Evolutionary conservation across 768 basidiomycete species (phyloP).

Genomic region (Sistotremastrum niveocremeum): DNA sequence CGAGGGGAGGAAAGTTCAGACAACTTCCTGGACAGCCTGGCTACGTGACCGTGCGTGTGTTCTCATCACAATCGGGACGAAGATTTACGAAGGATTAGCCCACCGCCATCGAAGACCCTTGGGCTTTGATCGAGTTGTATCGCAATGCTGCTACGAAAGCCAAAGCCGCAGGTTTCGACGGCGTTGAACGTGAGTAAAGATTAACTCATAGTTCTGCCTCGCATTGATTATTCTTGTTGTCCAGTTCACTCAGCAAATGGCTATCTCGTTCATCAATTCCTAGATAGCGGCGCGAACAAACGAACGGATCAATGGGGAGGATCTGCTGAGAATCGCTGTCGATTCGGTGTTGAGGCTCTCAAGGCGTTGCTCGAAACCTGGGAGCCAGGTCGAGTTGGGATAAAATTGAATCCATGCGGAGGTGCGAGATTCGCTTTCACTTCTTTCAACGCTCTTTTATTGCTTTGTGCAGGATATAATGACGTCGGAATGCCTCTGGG

Average conservation of each 20-base stretch:
- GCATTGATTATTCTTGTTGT: too few species aligned
- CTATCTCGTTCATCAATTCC: slow-evolving; percentile 26
- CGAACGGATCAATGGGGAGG: slow-evolving; percentile 34
- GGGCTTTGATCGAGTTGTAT: slow-evolving; percentile 23
- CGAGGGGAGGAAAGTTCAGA: slow-evolving; percentile 28
- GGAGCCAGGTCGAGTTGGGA: slow-evolving; percentile 27
- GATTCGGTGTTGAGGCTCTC: slow-evolving; percentile 26
- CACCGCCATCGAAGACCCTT: slow-evolving; percentile 30
- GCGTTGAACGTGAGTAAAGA: slow-evolving; percentile 29
- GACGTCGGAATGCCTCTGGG: slow-evolving; percentile 27
- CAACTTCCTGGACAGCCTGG: slow-evolving; percentile 24
- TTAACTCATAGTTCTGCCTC: too few species aligned
- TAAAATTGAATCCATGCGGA: slow-evolving; percentile 31
- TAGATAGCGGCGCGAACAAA: slow-evolving; percentile 21
- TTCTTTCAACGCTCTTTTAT: neutral
- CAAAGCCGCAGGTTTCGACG: slow-evolving; percentile 42
- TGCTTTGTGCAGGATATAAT: neutral
- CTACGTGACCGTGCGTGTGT: slow-evolving; percentile 24
- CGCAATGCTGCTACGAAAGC: slow-evolving; percentile 33
- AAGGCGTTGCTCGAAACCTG: slow-evolving; percentile 24
- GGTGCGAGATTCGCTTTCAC: slow-evolving; percentile 30
- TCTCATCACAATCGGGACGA: neutral
- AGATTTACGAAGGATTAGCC: slow-evolving; percentile 14
- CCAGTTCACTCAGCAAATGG: slow-evolving; percentile 19
- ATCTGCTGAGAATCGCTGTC: slow-evolving; percentile 25